phyloP scores from a whole-genome alignment of 202 grass and related monocot genomes.

The Alloteropsis angusta region DNA sequence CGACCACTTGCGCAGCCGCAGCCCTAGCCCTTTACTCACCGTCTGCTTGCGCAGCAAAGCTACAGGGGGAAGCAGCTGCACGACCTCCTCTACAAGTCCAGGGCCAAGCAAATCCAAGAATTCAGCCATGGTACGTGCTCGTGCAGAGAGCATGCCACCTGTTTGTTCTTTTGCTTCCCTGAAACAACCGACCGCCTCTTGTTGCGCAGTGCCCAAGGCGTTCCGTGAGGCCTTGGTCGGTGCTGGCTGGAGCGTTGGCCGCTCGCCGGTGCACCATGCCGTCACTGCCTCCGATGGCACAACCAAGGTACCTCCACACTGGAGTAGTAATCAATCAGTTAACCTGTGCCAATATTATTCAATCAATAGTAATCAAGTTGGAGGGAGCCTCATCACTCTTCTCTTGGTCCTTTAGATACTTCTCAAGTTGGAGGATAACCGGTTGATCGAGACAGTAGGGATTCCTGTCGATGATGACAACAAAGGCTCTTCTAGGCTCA shows the following conservation, averaged over 20 bases:
- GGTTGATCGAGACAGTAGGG: constrained; percentile 83
- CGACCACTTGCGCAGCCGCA: too few relatives aligned
- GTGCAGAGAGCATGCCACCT: neutral
- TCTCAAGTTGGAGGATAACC: constrained; percentile 86
- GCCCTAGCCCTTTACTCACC: too few relatives aligned
- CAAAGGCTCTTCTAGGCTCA: constrained; percentile 59
- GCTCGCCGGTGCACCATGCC: constrained; percentile 70
- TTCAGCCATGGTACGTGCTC: constrained; percentile 51
- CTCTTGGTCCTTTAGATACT: constrained; percentile 52
- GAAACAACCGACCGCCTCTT: neutral
- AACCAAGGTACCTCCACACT: constrained; percentile 46
- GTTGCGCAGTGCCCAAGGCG: constrained; percentile 59
- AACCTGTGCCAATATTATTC: too few relatives aligned
- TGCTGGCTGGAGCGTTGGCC: constrained; percentile 61
- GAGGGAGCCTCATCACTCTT: neutral
- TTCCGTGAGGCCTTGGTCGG: constrained; percentile 61
- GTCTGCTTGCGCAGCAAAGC: constrained; percentile 42
- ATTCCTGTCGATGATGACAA: constrained; percentile 72
- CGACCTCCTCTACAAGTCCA: constrained; percentile 82
- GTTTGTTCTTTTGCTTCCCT: constrained; percentile 30
- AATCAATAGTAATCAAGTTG: neutral
- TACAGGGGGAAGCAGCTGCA: constrained; percentile 91
- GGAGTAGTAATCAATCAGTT: too few relatives aligned
- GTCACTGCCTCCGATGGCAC: constrained; percentile 73
- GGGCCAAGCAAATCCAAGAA: constrained; percentile 66